phyloP scores from a whole-genome alignment of 306 rosid species.

The Quercus bicolor region DNA sequence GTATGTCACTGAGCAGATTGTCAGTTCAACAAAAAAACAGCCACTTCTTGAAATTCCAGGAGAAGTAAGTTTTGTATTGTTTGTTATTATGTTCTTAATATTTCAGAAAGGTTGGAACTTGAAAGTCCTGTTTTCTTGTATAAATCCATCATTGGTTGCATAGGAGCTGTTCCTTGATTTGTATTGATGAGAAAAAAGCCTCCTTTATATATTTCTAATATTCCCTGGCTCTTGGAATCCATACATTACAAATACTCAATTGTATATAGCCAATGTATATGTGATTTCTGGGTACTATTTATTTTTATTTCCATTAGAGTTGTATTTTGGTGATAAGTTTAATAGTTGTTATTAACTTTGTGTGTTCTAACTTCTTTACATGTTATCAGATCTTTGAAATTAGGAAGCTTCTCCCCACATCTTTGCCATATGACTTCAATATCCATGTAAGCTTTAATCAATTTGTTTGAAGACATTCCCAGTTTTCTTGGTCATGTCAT shows the following conservation, averaged over 20 bases:
- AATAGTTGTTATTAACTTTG: neutral
- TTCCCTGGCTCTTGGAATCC: slow-evolving; percentile 5
- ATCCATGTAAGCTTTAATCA: slow-evolving; percentile 63
- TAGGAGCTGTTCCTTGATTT: slow-evolving; percentile 14
- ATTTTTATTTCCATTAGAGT: neutral
- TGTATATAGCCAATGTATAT: neutral
- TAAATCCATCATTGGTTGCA: slow-evolving; percentile 1
- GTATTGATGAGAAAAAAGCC: slow-evolving; percentile 11
- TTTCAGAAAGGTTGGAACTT: neutral
- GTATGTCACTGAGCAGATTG: slow-evolving; percentile 47
- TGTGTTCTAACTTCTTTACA: slow-evolving; percentile 5
- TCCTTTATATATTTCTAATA: neutral
- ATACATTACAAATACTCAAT: no score
- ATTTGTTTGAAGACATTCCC: neutral
- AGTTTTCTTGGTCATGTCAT: neutral
- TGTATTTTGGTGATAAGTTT: neutral
- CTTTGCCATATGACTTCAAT: slow-evolving; percentile 84
- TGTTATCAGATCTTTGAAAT: slow-evolving; percentile 69
- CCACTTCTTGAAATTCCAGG: slow-evolving; percentile 91
- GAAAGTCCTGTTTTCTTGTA: neutral
- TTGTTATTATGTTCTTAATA: neutral
- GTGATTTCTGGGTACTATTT: neutral
- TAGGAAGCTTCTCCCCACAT: slow-evolving; percentile 81
- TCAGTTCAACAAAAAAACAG: slow-evolving; percentile 70
- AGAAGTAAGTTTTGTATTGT: slow-evolving; percentile 52